Evolutionary conservation across 805 yeast genomes (phyloP).

Genomic region (Candida ortonii): DNA sequence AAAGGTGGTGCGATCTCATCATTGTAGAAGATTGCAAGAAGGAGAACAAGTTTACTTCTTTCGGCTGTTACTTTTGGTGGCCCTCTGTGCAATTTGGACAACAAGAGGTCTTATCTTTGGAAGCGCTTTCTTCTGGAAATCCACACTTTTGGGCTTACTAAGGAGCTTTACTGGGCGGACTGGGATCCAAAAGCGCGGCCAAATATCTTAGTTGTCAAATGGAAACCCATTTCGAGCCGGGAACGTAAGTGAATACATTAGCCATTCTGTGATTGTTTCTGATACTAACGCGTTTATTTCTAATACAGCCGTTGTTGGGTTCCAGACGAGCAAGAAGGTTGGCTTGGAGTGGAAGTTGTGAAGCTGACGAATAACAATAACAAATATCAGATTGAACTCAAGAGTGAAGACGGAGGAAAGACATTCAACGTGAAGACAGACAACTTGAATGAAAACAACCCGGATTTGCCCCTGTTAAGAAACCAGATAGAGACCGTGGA

Average conservation of each 20-base stretch:
- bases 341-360: conserved; percentile 68
- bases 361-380: conserved; percentile 39
- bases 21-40: too few species aligned
- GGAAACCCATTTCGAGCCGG: conserved; percentile 40
- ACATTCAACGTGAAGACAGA: conserved; percentile 48
- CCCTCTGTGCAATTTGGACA: too few species aligned
- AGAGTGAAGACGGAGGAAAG: conserved; percentile 47
- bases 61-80: too few species aligned
- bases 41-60: too few species aligned
- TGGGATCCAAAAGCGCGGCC: not conserved
- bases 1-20: too few species aligned
- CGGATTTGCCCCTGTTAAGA: conserved; percentile 72
- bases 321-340: conserved; percentile 69
- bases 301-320: conserved; percentile 85
- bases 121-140: too few species aligned
- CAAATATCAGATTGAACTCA: conserved; percentile 49
- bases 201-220: conserved; percentile 6
- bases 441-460: conserved; percentile 48
- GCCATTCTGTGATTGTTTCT: conserved; percentile 1
- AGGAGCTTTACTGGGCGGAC: not conserved
- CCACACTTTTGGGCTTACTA: too few species aligned
- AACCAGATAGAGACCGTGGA: conserved; percentile 94
- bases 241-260: conserved; percentile 43
- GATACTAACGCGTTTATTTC: conserved; percentile 10
- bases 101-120: too few species aligned